A percentile compares a stretch with the other conserved stretches of the same genome.
phyloP scores from a whole-genome alignment of 495 filamentous ascomycete genomes.

The Neurospora tetraspora region DNA sequence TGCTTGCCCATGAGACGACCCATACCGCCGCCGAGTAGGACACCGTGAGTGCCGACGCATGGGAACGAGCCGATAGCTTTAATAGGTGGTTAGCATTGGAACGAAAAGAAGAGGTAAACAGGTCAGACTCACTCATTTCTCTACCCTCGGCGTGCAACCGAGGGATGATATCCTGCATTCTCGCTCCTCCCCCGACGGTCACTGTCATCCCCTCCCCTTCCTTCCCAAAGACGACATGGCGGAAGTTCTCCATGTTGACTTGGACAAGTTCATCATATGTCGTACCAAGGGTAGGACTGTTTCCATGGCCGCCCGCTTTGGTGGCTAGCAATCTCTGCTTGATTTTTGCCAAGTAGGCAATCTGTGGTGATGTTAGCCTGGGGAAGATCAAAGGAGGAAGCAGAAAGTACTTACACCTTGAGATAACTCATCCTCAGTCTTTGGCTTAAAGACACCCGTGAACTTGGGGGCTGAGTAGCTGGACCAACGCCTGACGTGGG shows the following conservation, averaged over 20 bases:
- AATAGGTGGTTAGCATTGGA: neutral
- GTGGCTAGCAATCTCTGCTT: neutral
- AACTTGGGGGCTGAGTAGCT: neutral
- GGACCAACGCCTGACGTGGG: neutral
- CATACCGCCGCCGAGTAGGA: constrained; percentile 44
- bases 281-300: neutral
- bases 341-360: neutral
- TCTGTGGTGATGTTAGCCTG: neutral
- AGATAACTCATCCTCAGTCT: neutral
- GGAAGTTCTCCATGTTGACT: constrained; percentile 3
- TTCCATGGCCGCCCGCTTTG: neutral
- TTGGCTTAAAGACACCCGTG: neutral
- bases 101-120: neutral
- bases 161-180: constrained; percentile 1
- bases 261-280: neutral
- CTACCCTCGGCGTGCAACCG: neutral
- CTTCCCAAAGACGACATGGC: neutral
- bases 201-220: neutral
- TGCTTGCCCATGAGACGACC: constrained; percentile 40
- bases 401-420: neutral
- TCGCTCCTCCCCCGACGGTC: constrained; percentile 3
- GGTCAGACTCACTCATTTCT: neutral
- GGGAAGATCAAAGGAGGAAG: neutral
- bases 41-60: constrained; percentile 38
- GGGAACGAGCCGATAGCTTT: constrained; percentile 32